Evolutionary conservation across 495 filamentous ascomycete species (phyloP).

Genomic region (Penicillium verhagenii): DNA sequence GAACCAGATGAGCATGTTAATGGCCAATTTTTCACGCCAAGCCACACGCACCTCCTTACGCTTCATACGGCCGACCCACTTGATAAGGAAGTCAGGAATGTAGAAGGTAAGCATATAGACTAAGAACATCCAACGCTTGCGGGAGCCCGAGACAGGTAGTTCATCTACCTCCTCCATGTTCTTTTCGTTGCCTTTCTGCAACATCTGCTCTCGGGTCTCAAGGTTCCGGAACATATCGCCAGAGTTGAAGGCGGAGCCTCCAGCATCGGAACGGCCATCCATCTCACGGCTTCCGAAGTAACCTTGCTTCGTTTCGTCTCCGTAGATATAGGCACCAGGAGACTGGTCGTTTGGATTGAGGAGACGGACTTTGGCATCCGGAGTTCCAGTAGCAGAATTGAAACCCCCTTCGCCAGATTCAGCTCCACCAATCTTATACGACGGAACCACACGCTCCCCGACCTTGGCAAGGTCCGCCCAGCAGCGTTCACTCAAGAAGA

Average conservation of each 20-base stretch:
- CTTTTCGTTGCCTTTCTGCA: conserved; percentile 90
- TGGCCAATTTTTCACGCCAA: conserved; percentile 96
- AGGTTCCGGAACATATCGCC: conserved; percentile 98
- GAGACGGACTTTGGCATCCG: conserved; percentile 69
- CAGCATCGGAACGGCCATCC: conserved; percentile 86
- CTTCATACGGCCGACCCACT: conserved; percentile 77
- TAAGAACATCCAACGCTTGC: conserved; percentile 89
- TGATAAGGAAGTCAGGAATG: conserved; percentile 82
- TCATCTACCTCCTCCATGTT: conserved; percentile 89
- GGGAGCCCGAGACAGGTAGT: conserved; percentile 69
- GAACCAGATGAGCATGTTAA: conserved; percentile 98
- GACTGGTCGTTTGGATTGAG: conserved; percentile 58
- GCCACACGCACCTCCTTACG: conserved; percentile 91
- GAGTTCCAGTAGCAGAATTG: conserved; percentile 46
- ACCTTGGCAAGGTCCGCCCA: conserved; percentile 87
- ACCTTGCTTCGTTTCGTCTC: conserved; percentile 68
- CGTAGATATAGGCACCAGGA: conserved; percentile 63
- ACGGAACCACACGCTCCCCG: conserved; percentile 60
- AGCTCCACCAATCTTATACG: conserved; percentile 49
- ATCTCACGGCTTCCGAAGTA: conserved; percentile 84
- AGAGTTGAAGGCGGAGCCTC: conserved; percentile 79
- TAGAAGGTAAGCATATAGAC: conserved; percentile 84
- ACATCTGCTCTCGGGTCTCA: conserved; percentile 88
- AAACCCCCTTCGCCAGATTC: conserved; percentile 49
- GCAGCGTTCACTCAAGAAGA: conserved; percentile 93